Evolutionary conservation across 179 eudicot species (phyloP).

Genomic region (Actinidia chinensis): DNA sequence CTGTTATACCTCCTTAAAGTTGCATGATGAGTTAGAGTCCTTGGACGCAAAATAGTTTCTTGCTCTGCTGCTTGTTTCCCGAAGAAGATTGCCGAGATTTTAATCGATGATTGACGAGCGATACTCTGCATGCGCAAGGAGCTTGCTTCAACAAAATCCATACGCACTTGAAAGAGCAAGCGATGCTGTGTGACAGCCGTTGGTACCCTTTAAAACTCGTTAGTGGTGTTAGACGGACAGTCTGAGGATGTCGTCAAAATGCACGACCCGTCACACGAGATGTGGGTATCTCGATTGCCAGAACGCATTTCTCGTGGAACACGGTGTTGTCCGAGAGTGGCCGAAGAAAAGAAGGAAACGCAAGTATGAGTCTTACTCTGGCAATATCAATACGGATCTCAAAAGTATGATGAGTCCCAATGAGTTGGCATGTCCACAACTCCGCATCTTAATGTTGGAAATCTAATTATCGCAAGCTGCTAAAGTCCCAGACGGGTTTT

Average conservation of each 20-base stretch:
- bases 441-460: background rate
- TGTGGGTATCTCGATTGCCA: background rate
- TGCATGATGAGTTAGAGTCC: background rate
- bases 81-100: background rate
- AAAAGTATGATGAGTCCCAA: background rate
- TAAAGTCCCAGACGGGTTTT: background rate
- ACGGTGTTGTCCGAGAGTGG: background rate
- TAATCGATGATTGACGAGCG: slow-evolving; percentile 12
- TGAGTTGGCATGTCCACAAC: background rate
- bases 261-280: slow-evolving; percentile 8
- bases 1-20: background rate
- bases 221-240: background rate
- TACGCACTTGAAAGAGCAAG: slow-evolving; percentile 1
- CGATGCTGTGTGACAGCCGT: background rate
- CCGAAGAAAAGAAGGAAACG: background rate
- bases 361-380: background rate
- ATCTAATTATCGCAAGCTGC: background rate
- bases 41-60: background rate
- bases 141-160: slow-evolving; percentile 11
- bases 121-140: slow-evolving; percentile 22
- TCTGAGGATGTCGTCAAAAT: background rate
- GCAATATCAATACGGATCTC: background rate
- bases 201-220: background rate
- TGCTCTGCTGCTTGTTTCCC: background rate
- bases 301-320: background rate